A percentile compares a stretch with the other conserved stretches of the same genome.
Evolutionary conservation across 2,329 filamentous ascomycete species (phyloP).

Genomic region (Xylariaceae sp.): DNA sequence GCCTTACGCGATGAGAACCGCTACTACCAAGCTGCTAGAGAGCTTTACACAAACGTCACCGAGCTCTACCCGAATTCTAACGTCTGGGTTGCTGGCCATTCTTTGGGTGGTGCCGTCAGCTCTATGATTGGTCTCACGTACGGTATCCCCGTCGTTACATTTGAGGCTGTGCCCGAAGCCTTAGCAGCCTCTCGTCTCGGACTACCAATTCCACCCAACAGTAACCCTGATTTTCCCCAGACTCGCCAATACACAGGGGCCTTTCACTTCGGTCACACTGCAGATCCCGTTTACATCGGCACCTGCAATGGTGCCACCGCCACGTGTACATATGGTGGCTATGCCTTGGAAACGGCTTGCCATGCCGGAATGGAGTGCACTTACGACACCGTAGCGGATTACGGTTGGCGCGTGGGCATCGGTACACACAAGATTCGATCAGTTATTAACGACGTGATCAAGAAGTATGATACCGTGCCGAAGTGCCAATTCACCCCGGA

Average conservation of each 20-base stretch:
- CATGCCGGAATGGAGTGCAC: constrained; percentile 83
- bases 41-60: constrained; percentile 89
- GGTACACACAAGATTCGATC: constrained; percentile 85
- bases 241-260: constrained; percentile 67
- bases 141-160: constrained; percentile 83
- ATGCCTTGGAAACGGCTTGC: constrained; percentile 89
- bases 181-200: constrained; percentile 79
- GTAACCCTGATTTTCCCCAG: constrained; percentile 66
- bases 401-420: constrained; percentile 87
- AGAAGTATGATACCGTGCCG: constrained; percentile 75
- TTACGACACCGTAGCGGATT: constrained; percentile 87
- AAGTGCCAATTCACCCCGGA: constrained; percentile 69
- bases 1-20: constrained; percentile 76
- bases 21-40: constrained; percentile 84
- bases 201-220: constrained; percentile 75
- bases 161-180: constrained; percentile 88
- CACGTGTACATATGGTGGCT: constrained; percentile 84
- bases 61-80: constrained; percentile 78
- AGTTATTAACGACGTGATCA: constrained; percentile 82
- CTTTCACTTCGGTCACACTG: constrained; percentile 91
- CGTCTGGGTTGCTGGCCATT: constrained; percentile 89
- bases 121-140: constrained; percentile 89
- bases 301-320: constrained; percentile 87
- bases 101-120: constrained; percentile 81
- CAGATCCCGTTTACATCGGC: constrained; percentile 91